Evolutionary conservation across 148 eudicot species (phyloP).

Genomic region (Cornus kousa): DNA sequence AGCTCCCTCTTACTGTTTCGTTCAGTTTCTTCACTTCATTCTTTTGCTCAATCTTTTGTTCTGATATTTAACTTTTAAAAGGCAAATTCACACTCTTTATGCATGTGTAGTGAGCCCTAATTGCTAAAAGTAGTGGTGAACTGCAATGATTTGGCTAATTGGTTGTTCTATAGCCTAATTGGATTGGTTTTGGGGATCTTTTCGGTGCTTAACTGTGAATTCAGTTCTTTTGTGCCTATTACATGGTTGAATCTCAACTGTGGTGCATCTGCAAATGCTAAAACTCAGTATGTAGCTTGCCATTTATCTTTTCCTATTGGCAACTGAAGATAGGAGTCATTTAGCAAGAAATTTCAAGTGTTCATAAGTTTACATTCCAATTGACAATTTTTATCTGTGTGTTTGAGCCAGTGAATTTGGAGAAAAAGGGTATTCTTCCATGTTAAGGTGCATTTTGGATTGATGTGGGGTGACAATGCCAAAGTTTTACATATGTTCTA

Average conservation of each 20-base stretch:
- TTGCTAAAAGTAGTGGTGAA: not conserved
- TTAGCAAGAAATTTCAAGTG: not conserved
- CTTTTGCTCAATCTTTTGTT: not conserved
- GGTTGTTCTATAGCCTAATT: not conserved
- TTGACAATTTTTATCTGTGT: no score
- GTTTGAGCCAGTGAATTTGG: not conserved
- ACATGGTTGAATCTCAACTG: not conserved
- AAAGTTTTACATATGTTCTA: not conserved
- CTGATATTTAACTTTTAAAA: no score
- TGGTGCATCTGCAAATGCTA: not conserved
- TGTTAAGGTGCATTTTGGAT: not conserved
- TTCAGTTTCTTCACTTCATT: not conserved
- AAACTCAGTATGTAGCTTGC: not conserved
- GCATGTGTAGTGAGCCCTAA: not conserved
- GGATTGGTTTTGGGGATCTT: not conserved
- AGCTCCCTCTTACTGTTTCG: slow-evolving; percentile 27
- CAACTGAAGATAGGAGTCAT: not conserved
- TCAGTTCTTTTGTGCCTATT: not conserved
- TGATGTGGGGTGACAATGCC: not conserved
- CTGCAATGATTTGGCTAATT: not conserved
- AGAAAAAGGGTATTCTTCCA: not conserved
- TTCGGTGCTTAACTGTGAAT: not conserved
- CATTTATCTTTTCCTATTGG: not conserved
- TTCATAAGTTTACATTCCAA: no score
- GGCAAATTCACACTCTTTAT: not conserved